Evolutionary conservation across 176 grass and related monocot genomes (phyloP).

Genomic region (Coix lacrymajobi): DNA sequence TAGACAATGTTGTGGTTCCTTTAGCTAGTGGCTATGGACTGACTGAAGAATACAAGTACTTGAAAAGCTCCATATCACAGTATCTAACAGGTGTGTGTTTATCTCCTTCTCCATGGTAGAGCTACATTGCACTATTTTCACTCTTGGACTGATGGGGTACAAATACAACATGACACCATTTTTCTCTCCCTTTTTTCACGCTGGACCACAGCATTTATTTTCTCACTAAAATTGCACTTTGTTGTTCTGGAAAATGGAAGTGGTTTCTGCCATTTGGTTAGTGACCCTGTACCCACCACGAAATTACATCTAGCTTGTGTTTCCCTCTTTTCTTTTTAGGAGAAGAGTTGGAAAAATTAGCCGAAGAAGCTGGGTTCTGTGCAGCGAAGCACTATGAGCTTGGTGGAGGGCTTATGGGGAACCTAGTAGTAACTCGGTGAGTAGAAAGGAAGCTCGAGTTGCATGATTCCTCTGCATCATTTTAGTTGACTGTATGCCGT

Average conservation of each 20-base stretch:
- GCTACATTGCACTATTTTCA: background rate
- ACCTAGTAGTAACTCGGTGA: slow-evolving; percentile 61
- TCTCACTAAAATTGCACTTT: background rate
- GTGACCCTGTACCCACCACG: background rate
- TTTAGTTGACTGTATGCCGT: background rate
- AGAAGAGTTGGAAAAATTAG: slow-evolving; percentile 76
- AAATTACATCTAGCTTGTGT: background rate
- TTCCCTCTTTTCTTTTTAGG: slow-evolving; percentile 29
- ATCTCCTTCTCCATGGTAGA: background rate
- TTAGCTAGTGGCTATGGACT: slow-evolving; percentile 65
- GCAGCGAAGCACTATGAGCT: slow-evolving; percentile 68
- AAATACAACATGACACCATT: background rate
- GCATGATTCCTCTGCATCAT: background rate
- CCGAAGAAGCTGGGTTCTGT: slow-evolving; percentile 70
- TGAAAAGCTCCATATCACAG: slow-evolving; percentile 71
- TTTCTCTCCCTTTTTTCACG: background rate
- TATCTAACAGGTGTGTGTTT: slow-evolving; percentile 65
- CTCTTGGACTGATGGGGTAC: background rate
- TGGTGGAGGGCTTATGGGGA: slow-evolving; percentile 79
- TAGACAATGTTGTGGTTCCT: slow-evolving; percentile 91
- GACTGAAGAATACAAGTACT: slow-evolving; percentile 71
- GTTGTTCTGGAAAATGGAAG: background rate
- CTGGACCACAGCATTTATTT: background rate
- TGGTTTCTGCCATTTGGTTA: background rate
- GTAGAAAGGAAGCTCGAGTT: background rate